phyloP scores from a whole-genome alignment of 148 eudicot genomes.

The Rhododendron simsii region DNA sequence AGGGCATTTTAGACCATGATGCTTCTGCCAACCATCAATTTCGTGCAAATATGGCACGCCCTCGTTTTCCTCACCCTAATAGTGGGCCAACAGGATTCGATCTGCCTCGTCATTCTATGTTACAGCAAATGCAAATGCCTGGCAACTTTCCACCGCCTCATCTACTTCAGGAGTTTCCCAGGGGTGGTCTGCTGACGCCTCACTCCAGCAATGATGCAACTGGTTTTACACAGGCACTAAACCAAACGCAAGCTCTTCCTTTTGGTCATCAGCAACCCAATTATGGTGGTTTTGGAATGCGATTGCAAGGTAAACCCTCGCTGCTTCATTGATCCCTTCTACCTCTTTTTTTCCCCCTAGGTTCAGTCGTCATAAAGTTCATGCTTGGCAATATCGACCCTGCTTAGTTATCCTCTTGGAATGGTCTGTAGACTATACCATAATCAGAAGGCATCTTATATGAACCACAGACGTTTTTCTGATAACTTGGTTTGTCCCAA shows the following conservation, averaged over 20 bases:
- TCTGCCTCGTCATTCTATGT: constrained; percentile 47
- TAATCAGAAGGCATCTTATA: not conserved
- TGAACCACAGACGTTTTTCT: not conserved
- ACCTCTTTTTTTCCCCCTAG: not conserved
- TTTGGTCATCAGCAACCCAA: constrained; percentile 58
- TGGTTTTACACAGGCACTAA: constrained; percentile 48
- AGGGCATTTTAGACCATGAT: constrained; percentile 40
- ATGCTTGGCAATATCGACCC: not conserved
- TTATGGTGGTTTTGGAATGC: constrained; percentile 57
- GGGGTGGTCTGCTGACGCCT: constrained; percentile 44
- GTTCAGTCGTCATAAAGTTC: not conserved
- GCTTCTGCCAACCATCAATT: constrained; percentile 47
- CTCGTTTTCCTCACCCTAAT: constrained; percentile 52
- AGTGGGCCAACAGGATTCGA: constrained; percentile 53
- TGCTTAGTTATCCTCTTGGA: constrained; percentile 1
- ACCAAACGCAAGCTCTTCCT: constrained; percentile 56
- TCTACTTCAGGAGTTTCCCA: constrained; percentile 39
- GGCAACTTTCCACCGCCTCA: constrained; percentile 54
- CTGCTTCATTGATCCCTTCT: not conserved
- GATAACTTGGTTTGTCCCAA: constrained; percentile 1
- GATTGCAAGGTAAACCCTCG: constrained; percentile 48
- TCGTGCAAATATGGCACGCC: constrained; percentile 49
- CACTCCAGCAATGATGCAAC: constrained; percentile 43
- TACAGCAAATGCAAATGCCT: constrained; percentile 68
- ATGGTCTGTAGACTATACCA: not conserved